Conservation (phyloP, 1,284 basidiomycete species). For the Heimioporus retisporus region DNA sequence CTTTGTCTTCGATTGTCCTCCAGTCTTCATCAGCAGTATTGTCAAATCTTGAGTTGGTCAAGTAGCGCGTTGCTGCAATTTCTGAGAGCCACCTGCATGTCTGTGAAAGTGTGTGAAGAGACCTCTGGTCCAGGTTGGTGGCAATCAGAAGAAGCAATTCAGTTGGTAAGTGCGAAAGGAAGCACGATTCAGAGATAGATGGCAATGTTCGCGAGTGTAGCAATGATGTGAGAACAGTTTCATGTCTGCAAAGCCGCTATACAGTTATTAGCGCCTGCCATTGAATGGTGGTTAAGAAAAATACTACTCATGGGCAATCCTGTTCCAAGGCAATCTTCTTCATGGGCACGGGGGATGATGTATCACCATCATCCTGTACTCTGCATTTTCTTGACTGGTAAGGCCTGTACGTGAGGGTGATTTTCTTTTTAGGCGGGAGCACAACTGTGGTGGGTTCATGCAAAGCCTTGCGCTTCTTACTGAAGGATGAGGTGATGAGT, state of each 20-base stretch:
- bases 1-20: slow-evolving; percentile 7
- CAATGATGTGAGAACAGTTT: neutral
- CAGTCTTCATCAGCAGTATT: neutral
- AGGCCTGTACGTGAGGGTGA: neutral
- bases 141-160: neutral
- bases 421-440: neutral
- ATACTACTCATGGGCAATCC: too few species aligned
- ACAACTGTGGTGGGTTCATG: neutral
- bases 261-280: too few species aligned
- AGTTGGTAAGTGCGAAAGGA: slow-evolving; percentile 5
- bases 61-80: slow-evolving; percentile 1
- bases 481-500: neutral
- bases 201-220: neutral
- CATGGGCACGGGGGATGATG: neutral
- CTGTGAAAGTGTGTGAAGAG: slow-evolving; percentile 8
- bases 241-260: neutral
- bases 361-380: neutral
- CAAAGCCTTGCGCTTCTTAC: neutral
- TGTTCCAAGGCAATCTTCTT: neutral
- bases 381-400: neutral
- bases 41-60: slow-evolving; percentile 5
- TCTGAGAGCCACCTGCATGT: slow-evolving; percentile 8
- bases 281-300: too few species aligned
- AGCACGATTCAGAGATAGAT: neutral
- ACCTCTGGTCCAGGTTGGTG: slow-evolving; percentile 9